These are phyloP conservation scores for Pseudonitzschia delicatissima DNA, from an alignment of 108 stramenopile species.

Conservation along the genomic window DNA sequence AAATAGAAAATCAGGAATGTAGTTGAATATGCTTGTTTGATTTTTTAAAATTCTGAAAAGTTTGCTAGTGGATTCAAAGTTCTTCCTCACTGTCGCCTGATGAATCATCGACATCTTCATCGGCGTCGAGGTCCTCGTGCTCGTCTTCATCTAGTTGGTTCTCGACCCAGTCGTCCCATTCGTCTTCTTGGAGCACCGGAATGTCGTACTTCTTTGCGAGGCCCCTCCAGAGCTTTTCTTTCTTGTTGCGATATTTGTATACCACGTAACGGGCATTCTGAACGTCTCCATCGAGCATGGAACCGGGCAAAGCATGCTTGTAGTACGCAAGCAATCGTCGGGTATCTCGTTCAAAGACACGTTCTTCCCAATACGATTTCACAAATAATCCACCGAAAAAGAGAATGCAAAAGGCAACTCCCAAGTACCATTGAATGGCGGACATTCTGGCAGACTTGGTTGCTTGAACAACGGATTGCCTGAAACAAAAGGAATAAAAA, in stretches of 20 bases:
- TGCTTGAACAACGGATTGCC: slow-evolving; percentile 83
- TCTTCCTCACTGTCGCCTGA: slow-evolving; percentile 16
- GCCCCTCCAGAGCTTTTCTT: slow-evolving; percentile 70
- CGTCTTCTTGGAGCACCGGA: slow-evolving; percentile 56
- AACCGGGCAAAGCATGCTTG: slow-evolving; percentile 71
- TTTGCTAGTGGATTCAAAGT: neutral
- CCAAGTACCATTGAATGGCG: slow-evolving; percentile 51
- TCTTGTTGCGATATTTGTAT: slow-evolving; percentile 81
- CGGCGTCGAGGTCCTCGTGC: slow-evolving; percentile 51
- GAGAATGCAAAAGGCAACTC: slow-evolving; percentile 54
- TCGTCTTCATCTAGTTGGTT: slow-evolving; percentile 43
- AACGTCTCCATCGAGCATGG: slow-evolving; percentile 75
- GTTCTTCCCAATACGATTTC: slow-evolving; percentile 79
- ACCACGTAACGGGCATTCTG: slow-evolving; percentile 71
- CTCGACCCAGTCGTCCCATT: slow-evolving; percentile 59
- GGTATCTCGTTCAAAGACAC: slow-evolving; percentile 69
- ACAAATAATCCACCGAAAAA: slow-evolving; percentile 83
- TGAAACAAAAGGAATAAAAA: slow-evolving; percentile 19
- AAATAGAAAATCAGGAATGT: neutral
- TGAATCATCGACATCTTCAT: slow-evolving; percentile 11
- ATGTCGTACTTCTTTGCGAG: slow-evolving; percentile 80
- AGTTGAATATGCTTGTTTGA: neutral
- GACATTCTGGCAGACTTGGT: slow-evolving; percentile 67
- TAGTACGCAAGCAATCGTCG: slow-evolving; percentile 73
- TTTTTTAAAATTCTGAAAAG: neutral